Base-by-base conservation (phyloP, 345 rosid genomes). In the Sisymbrium irio region DNA sequence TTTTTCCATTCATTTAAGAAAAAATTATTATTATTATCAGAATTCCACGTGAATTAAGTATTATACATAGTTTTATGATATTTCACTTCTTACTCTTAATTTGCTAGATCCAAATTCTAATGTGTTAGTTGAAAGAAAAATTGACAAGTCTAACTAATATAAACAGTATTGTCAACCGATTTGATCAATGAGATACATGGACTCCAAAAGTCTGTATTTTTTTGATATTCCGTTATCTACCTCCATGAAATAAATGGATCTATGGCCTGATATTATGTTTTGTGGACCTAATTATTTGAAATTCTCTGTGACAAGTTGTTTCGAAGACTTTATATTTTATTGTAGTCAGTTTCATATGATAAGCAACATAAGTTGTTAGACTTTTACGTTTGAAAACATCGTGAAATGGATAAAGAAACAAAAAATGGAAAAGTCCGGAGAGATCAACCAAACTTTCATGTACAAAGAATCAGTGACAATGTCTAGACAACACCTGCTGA, bases 391-490 rank as follows among this genome's bases (percentile, higher is more conserved):
- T 49, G 33, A 56, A 53, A 13, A 71, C 27, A 27, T 9, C 9
- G 20, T 60, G 5, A 35, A 46, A 12, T 14, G 5, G 15, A 30
- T 30, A 46, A 12, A 19, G 4, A 32, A 50, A 40, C 6, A 60
- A n/a, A 30, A 3, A 33, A 44, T 5, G 47, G 18, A 51, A 61
- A 32, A 61, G 44, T 49, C 55, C 1, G 59, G 22, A 67, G 15
- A 39, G 17, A 58, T 19, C 20, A 51, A 12, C 79, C 58, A 61
- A 61, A 62, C 42, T 53, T 55, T 54, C 25, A 45, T 76, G 79
- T 76, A 62, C 25, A 32, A 55, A 76, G 49, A 69, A 55, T 18
- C 44, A 69, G 15, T 69, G 79, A 76, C 79, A 76, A 27, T 44
- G 65, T 44, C 75, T 36, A 69, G 79, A 76, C 75, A 76, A n/a